These are phyloP conservation scores for Mimosa bimucronata DNA, from an alignment of 306 rosid genomes.

Conservation along the genomic window DNA sequence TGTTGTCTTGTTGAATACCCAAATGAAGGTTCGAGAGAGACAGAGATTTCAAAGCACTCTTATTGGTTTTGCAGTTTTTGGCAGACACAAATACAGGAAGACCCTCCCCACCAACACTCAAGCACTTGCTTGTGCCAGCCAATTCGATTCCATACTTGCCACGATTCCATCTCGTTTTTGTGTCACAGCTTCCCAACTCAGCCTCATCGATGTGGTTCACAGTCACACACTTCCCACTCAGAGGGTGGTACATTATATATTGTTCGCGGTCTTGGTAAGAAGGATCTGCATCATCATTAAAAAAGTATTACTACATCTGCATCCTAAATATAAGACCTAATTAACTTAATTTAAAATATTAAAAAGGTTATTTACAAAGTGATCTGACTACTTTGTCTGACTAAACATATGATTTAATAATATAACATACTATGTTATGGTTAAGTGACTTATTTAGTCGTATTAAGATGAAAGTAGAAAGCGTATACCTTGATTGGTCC, in stretches of 20 bases:
- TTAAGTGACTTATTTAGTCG: not conserved
- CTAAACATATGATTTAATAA: too few relatives aligned
- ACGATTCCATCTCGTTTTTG: not conserved
- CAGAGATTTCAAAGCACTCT: not conserved
- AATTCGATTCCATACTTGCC: not conserved
- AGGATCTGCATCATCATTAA: not conserved
- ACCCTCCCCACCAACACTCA: not conserved
- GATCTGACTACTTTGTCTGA: too few relatives aligned
- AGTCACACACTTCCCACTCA: not conserved
- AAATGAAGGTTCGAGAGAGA: not conserved
- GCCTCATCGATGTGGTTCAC: not conserved
- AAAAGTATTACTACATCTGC: not conserved
- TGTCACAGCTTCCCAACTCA: not conserved
- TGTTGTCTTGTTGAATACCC: not conserved
- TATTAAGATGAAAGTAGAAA: not conserved
- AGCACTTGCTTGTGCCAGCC: not conserved
- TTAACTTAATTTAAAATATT: too few relatives aligned
- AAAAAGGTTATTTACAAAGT: too few relatives aligned
- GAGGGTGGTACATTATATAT: not conserved
- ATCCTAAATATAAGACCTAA: too few relatives aligned
- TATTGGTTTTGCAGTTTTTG: not conserved
- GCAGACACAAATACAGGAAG: not conserved
- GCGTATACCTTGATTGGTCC: not conserved
- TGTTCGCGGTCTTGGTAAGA: not conserved
- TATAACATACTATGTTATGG: too few relatives aligned